Conservation (phyloP, 2,329 filamentous ascomycete species). For the Incumbomyces delicatus region DNA sequence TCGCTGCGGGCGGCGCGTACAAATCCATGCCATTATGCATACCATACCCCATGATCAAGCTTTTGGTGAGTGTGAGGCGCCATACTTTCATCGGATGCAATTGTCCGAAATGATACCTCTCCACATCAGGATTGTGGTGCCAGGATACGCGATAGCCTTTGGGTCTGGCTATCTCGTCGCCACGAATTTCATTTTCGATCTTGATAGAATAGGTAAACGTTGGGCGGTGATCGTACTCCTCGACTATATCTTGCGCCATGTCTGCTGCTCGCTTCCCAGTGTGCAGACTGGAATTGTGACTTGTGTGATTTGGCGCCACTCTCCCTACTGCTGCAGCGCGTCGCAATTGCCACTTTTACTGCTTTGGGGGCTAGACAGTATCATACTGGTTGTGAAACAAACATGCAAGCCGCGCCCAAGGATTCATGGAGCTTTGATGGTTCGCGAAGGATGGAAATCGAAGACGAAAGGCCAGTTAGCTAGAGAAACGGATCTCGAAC, state of each 20-base stretch:
- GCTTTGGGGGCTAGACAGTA: no score
- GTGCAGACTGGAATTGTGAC: no score
- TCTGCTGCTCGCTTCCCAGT: background rate
- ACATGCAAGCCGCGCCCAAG: no score
- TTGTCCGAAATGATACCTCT: constrained; percentile 92
- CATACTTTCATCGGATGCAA: constrained; percentile 99
- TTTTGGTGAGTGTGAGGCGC: constrained; percentile 90
- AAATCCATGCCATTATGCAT: constrained; percentile 96
- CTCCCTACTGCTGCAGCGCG: no score
- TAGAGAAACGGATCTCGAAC: no score
- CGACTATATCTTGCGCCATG: constrained; percentile 15
- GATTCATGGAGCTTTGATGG: no score
- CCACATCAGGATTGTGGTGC: constrained; percentile 89
- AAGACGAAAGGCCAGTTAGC: no score
- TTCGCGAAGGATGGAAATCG: no score
- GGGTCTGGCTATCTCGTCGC: constrained; percentile 64
- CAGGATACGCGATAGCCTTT: constrained; percentile 88
- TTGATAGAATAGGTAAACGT: constrained; percentile 43
- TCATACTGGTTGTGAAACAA: no score
- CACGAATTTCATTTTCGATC: constrained; percentile 43
- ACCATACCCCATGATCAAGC: constrained; percentile 86
- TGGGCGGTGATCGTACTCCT: constrained; percentile 19
- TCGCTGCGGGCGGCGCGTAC: constrained; percentile 74
- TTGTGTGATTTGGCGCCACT: no score
- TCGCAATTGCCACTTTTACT: no score